Conservation (phyloP, 2,329 filamentous ascomycete genomes). For the Colletotrichum sp. region DNA sequence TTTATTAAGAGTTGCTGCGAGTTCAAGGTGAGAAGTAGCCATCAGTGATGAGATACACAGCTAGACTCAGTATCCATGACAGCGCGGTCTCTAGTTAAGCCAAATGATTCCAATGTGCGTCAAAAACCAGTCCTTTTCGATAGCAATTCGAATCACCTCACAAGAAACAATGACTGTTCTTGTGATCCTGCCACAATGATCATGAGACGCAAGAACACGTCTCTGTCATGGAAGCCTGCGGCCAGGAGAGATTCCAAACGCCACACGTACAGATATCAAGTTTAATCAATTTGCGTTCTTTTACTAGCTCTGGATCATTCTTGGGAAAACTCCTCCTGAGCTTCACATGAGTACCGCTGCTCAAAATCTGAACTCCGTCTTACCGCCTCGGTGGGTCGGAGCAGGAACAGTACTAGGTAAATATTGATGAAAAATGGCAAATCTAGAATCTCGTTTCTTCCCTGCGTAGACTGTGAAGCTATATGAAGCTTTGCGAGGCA, state of each 20-base stretch:
- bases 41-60: background rate
- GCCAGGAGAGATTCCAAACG: too few species aligned
- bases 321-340: too few species aligned
- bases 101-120: background rate
- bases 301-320: too few species aligned
- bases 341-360: background rate
- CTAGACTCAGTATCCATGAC: background rate
- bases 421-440: background rate
- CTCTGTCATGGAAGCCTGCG: too few species aligned
- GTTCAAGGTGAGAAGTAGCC: background rate
- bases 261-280: too few species aligned
- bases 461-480: background rate
- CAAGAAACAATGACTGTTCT: background rate
- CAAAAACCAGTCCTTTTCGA: background rate
- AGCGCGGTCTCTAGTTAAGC: background rate
- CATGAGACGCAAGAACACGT: too few species aligned
- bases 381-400: background rate
- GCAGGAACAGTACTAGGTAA: background rate
- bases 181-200: too few species aligned
- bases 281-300: too few species aligned
- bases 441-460: background rate
- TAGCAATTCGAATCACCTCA: background rate
- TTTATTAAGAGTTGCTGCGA: rapidly evolving
- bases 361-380: background rate
- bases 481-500: rapidly evolving